Percentiles rank a stretch among this genome's conserved stretches.
Evolutionary conservation across 805 yeast genomes (phyloP).

Genomic region (Spathaspora hagerdaliae): DNA sequence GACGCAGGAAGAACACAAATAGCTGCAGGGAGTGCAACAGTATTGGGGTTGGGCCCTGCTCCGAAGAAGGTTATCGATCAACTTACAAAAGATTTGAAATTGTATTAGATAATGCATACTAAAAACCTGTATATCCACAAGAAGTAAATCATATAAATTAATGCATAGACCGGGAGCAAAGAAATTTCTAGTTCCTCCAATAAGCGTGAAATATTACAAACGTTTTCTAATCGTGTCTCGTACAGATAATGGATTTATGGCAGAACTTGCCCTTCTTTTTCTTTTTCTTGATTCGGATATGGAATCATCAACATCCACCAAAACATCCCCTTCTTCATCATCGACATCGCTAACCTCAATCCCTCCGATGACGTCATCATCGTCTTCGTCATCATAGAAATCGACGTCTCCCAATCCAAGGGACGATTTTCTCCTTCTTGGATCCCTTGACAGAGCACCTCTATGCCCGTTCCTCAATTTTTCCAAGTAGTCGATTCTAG

Average conservation of each 20-base stretch:
- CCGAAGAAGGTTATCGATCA: constrained; percentile 77
- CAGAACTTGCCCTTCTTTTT: constrained; percentile 39
- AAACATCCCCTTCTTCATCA: constrained; percentile 32
- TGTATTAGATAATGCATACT: constrained; percentile 36
- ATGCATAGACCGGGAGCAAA: too few relatives aligned
- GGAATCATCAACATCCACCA: constrained; percentile 35
- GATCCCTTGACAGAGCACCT: constrained; percentile 21
- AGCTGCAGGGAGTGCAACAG: constrained; percentile 95
- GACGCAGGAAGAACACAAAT: constrained; percentile 98
- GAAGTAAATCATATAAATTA: too few relatives aligned
- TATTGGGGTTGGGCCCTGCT: constrained; percentile 96
- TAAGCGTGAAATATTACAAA: not conserved
- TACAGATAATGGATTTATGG: constrained; percentile 36
- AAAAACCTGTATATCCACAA: not conserved
- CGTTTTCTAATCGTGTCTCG: constrained; percentile 10
- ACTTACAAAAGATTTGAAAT: constrained; percentile 73
- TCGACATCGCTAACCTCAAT: constrained; percentile 25
- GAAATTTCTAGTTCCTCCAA: not conserved
- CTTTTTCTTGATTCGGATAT: constrained; percentile 20
- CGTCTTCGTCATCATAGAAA: constrained; percentile 33
- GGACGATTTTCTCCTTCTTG: constrained; percentile 31
- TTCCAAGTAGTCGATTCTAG: constrained; percentile 50
- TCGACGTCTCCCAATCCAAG: constrained; percentile 42
- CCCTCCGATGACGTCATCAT: constrained; percentile 36
- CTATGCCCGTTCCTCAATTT: constrained; percentile 30